phyloP scores from a whole-genome alignment of 2,329 filamentous ascomycete species.

The Ophiostoma sp. region DNA sequence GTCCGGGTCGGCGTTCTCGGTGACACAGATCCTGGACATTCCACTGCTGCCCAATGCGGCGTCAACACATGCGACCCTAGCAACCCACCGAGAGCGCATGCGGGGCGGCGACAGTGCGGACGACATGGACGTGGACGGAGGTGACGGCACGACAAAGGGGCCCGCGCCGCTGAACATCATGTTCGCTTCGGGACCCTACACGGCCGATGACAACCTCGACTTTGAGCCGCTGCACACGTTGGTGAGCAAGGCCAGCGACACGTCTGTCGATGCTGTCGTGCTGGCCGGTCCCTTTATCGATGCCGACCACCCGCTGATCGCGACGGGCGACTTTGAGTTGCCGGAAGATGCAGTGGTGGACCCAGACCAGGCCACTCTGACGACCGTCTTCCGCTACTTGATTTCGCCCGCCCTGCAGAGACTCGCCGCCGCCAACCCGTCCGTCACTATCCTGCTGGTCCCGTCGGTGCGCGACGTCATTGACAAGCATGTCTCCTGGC shows the following conservation, averaged over 20 bases:
- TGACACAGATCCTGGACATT: slow-evolving; percentile 71
- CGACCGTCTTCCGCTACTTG: slow-evolving; percentile 78
- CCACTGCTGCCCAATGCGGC: slow-evolving; percentile 75
- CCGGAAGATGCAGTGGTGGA: slow-evolving; percentile 61
- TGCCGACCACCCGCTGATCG: slow-evolving; percentile 83
- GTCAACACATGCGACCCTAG: slow-evolving; percentile 65
- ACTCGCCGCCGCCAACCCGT: slow-evolving; percentile 68
- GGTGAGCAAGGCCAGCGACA: slow-evolving; percentile 73
- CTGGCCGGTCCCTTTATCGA: slow-evolving; percentile 89
- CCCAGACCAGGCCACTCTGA: slow-evolving; percentile 75
- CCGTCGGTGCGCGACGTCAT: slow-evolving; percentile 83
- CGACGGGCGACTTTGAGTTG: slow-evolving; percentile 75
- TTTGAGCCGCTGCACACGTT: slow-evolving; percentile 84
- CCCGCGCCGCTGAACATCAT: slow-evolving; percentile 73
- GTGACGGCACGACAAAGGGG: slow-evolving; percentile 34
- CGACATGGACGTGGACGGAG: slow-evolving; percentile 56
- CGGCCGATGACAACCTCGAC: slow-evolving; percentile 85
- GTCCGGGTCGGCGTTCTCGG: slow-evolving; percentile 78
- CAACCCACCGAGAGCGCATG: slow-evolving; percentile 68
- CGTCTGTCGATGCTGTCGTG: slow-evolving; percentile 74
- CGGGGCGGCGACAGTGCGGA: slow-evolving; percentile 52
- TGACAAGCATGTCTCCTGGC: slow-evolving; percentile 83
- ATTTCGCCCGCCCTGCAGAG: slow-evolving; percentile 72
- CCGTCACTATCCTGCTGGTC: slow-evolving; percentile 76
- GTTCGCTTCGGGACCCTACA: slow-evolving; percentile 84